Evolutionary conservation across 192 early-diverging fungal genomes (phyloP), one percentile per base, ranked within the genome.

Genomic region (Umbelopsis sp.): DNA sequence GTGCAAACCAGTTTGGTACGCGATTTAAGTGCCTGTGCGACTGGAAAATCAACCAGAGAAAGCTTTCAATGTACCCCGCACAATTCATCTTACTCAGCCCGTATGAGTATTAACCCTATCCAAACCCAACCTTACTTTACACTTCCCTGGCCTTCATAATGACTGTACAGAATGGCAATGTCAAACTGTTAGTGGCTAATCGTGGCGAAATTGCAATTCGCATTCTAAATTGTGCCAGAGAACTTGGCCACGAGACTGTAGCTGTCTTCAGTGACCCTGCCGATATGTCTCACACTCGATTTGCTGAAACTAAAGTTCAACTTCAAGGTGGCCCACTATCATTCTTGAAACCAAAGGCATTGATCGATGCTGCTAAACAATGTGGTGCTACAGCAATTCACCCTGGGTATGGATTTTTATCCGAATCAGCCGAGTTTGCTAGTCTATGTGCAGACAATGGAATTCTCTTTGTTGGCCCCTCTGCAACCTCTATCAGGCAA

Each of bases 321-420:
- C 50, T 74, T 1, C 14, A 26, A 24, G 56, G 29, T 49, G 34
- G 56, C 0, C 69, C 25, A 36, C 66, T 32, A 24, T 38, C 43
- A 74, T 98, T 94, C 80, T 74, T 96, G 52, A 82, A 87, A 45
- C 81, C 85, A 26, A 83, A 91, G 49, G 81, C 86, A 32, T 96
- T 98, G 45, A 84, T 98, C 26, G 80, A 90, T 24, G 88, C 90
- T 10, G 92, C 91, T 26, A 77, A 31, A 65, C 47, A 36, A 32
- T 72, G 29, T 6, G 56, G 56, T 14, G 71, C 75, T 10, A 69
- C 51, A 79, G 95, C 94, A 31, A 89, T 98, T 31, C 96, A 98
- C 69, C 96, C 96, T 0, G 96, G 96, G 17, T 98, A 96, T 78
- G 96, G 96, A 7, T 98, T 98, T 79, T 82, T 98, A 62, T 95